phyloP scores from a whole-genome alignment of 768 basidiomycete genomes.

The Lactifluus subvellereus region DNA sequence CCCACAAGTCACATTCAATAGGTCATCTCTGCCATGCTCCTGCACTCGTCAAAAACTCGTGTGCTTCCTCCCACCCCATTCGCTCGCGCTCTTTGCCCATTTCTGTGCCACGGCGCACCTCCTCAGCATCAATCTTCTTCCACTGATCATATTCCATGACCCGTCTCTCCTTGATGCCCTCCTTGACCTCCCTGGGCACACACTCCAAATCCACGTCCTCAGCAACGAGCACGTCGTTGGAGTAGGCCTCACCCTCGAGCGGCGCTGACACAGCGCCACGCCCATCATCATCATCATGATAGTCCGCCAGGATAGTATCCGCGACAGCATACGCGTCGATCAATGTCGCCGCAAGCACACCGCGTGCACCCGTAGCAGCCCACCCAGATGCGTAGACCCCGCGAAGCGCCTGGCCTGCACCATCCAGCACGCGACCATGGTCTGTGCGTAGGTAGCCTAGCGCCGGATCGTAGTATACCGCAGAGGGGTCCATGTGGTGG shows the following conservation, averaged over 20 bases:
- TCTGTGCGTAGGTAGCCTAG: constrained; percentile 52
- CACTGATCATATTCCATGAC: constrained; percentile 69
- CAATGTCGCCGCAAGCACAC: constrained; percentile 92
- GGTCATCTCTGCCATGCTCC: not conserved
- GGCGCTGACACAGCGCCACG: not conserved
- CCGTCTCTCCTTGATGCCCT: constrained; percentile 35
- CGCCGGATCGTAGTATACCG: constrained; percentile 52
- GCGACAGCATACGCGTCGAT: constrained; percentile 82
- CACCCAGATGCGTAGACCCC: constrained; percentile 91
- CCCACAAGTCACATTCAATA: too few species aligned
- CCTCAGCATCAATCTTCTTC: constrained; percentile 34
- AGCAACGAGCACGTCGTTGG: constrained; percentile 29
- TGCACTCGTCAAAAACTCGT: constrained; percentile 27
- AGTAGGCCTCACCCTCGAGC: not conserved
- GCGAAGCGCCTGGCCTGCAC: constrained; percentile 34
- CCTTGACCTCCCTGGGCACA: constrained; percentile 19
- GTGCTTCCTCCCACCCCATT: constrained; percentile 62
- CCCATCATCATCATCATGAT: constrained; percentile 25
- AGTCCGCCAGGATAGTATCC: constrained; percentile 62
- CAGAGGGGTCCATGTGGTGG: constrained; percentile 63
- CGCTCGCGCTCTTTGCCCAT: constrained; percentile 71
- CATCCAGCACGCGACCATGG: constrained; percentile 44
- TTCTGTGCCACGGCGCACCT: constrained; percentile 50
- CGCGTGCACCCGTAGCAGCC: constrained; percentile 86
- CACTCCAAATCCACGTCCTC: constrained; percentile 36